phyloP scores from a whole-genome alignment of 805 yeast genomes.

The Saccharomycopsis guyanensis region DNA sequence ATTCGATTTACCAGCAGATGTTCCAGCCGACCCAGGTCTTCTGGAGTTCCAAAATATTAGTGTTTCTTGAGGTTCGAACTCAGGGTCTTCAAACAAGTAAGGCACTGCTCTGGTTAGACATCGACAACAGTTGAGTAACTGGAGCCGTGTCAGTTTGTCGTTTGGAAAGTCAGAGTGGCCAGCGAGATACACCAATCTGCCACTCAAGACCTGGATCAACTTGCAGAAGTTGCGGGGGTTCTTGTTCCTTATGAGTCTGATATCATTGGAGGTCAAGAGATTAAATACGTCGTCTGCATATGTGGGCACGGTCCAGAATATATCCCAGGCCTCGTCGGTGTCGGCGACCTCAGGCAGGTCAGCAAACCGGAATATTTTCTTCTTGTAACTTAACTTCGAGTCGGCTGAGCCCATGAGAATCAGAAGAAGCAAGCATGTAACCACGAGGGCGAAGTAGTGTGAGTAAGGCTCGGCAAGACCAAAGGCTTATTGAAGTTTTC shows the following conservation, averaged over 20 bases:
- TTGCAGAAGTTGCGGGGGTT: constrained; percentile 51
- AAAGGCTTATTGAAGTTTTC: too few relatives aligned
- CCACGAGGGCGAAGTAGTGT: too few relatives aligned
- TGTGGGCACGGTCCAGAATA: constrained; percentile 43
- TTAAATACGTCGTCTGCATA: constrained; percentile 51
- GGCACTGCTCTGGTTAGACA: constrained; percentile 12
- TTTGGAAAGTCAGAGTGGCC: constrained; percentile 24
- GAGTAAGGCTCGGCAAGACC: too few relatives aligned
- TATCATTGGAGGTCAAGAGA: constrained; percentile 47
- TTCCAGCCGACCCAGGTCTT: too few relatives aligned
- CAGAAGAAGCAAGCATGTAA: too few relatives aligned
- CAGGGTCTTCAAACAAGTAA: constrained; percentile 8
- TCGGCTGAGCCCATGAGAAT: constrained; percentile 80
- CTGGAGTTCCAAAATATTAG: constrained; percentile 16
- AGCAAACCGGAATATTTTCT: constrained; percentile 52
- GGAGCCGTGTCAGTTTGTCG: constrained; percentile 1
- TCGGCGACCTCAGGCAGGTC: constrained; percentile 33
- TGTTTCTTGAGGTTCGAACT: constrained; percentile 1
- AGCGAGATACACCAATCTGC: constrained; percentile 26
- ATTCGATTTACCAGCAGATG: constrained; percentile 4
- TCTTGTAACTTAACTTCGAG: constrained; percentile 52
- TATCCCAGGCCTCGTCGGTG: constrained; percentile 36
- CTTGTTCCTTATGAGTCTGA: constrained; percentile 49
- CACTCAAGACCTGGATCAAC: constrained; percentile 37
- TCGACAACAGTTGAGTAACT: neutral